These are phyloP conservation scores for Polygonum maritimum DNA, from an alignment of 148 eudicot species.

Conservation along the genomic window DNA sequence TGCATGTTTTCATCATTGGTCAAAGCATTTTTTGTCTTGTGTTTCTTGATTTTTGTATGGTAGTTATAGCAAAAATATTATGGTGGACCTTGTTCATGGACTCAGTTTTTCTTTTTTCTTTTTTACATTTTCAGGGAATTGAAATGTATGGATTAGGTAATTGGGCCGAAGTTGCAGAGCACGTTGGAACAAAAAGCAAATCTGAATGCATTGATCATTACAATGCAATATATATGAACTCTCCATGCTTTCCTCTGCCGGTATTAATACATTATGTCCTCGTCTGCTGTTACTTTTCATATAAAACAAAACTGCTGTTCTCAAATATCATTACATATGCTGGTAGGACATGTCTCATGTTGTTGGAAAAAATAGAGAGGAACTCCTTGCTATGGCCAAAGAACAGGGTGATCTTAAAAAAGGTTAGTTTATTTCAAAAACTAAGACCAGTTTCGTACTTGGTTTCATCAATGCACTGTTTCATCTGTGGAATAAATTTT, in stretches of 20 bases:
- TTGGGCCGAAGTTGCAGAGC: slow-evolving; percentile 93
- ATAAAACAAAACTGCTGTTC: neutral
- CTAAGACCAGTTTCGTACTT: neutral
- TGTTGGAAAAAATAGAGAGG: slow-evolving; percentile 88
- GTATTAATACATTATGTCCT: slow-evolving; percentile 35
- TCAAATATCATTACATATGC: slow-evolving; percentile 4
- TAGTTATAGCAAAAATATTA: neutral
- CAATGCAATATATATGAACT: slow-evolving; percentile 63
- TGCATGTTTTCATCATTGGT: neutral
- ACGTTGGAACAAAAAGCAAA: slow-evolving; percentile 94
- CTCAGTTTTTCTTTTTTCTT: neutral
- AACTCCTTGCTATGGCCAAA: slow-evolving; percentile 93
- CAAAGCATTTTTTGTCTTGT: neutral
- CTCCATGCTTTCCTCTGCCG: slow-evolving; percentile 99
- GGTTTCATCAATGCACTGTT: neutral
- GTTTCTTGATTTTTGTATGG: neutral
- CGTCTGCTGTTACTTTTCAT: neutral
- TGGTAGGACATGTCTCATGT: slow-evolving; percentile 90
- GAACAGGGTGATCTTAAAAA: slow-evolving; percentile 53
- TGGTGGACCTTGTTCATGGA: slow-evolving; percentile 2
- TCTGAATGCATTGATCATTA: slow-evolving; percentile 76
- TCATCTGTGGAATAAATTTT: neutral
- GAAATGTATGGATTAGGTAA: slow-evolving; percentile 94
- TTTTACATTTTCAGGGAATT: slow-evolving; percentile 41
- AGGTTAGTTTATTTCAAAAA: slow-evolving; percentile 32